Evolutionary conservation across 108 stramenopile species (phyloP).

Genomic region (Bacterosira constricta): DNA sequence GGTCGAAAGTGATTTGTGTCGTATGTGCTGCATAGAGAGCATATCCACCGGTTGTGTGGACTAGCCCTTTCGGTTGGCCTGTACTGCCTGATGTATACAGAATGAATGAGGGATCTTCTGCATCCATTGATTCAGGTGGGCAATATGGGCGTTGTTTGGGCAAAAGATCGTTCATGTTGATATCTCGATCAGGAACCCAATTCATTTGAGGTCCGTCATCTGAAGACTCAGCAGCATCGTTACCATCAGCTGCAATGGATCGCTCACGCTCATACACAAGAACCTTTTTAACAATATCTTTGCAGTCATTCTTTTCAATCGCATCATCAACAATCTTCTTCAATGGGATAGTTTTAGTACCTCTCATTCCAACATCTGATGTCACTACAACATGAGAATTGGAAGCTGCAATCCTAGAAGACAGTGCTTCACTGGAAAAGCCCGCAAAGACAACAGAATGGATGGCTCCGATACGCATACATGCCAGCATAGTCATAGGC

Average conservation of each 20-base stretch:
- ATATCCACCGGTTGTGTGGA: slow-evolving; percentile 86
- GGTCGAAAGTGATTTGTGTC: slow-evolving; percentile 69
- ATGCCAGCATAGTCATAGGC: slow-evolving; percentile 87
- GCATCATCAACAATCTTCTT: slow-evolving; percentile 93
- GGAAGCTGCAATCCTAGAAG: slow-evolving; percentile 88
- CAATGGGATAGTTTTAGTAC: slow-evolving; percentile 76
- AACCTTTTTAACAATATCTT: slow-evolving; percentile 76
- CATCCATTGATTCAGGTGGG: slow-evolving; percentile 93
- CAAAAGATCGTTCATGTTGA: slow-evolving; percentile 86
- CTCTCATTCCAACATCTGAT: slow-evolving; percentile 85
- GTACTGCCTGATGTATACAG: slow-evolving; percentile 87
- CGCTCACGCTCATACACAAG: slow-evolving; percentile 85
- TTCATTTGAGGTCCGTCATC: slow-evolving; percentile 23
- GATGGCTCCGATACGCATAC: slow-evolving; percentile 84
- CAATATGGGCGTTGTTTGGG: slow-evolving; percentile 92
- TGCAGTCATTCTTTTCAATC: slow-evolving; percentile 60
- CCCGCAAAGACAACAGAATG: slow-evolving; percentile 96
- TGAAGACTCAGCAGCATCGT: slow-evolving; percentile 39
- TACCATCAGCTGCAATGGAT: slow-evolving; percentile 25
- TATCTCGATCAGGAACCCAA: slow-evolving; percentile 67
- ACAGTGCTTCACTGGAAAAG: slow-evolving; percentile 91
- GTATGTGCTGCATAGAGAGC: slow-evolving; percentile 73
- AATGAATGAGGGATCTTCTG: slow-evolving; percentile 86
- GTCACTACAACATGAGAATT: slow-evolving; percentile 86
- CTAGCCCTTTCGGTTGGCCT: slow-evolving; percentile 85